phyloP scores from a whole-genome alignment of 1,284 basidiomycete species.

The Malassezia furfur region DNA sequence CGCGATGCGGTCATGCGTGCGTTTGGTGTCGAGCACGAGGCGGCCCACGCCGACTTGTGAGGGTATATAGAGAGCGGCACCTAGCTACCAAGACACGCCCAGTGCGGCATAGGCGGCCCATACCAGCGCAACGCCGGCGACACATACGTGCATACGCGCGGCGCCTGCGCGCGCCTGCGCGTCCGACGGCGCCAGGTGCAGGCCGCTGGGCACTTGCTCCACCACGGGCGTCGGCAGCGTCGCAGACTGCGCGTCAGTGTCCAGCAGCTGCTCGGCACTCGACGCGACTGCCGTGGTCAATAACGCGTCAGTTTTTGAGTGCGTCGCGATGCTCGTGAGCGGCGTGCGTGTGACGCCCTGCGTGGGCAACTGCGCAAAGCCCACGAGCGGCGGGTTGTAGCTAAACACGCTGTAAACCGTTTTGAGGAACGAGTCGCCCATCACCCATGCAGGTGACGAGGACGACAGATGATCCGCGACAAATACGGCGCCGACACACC shows the following conservation, averaged over 20 bases:
- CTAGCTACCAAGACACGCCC: not conserved
- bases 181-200: no score
- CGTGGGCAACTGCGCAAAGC: slow-evolving; percentile 29
- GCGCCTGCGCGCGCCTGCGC: no score
- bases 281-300: no score
- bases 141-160: no score
- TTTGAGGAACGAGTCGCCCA: slow-evolving; percentile 39
- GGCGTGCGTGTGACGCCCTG: slow-evolving; percentile 4
- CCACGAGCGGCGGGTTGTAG: slow-evolving; percentile 13
- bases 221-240: no score
- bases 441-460: slow-evolving; percentile 30
- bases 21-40: not conserved
- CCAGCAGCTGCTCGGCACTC: no score
- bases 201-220: no score
- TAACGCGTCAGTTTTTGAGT: not conserved
- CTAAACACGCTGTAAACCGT: slow-evolving; percentile 36
- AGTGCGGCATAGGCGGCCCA: no score
- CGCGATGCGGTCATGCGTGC: not conserved
- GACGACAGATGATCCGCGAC: not conserved
- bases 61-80: not conserved
- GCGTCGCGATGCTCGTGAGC: slow-evolving; percentile 1
- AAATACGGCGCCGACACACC: slow-evolving; percentile 40
- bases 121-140: no score
- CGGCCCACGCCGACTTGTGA: slow-evolving; percentile 5
- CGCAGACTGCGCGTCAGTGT: no score